Evolutionary conservation across 2,329 filamentous ascomycete species (phyloP), one percentile per base, ranked within the genome.

Genomic region (Alternaria tenuissima): DNA sequence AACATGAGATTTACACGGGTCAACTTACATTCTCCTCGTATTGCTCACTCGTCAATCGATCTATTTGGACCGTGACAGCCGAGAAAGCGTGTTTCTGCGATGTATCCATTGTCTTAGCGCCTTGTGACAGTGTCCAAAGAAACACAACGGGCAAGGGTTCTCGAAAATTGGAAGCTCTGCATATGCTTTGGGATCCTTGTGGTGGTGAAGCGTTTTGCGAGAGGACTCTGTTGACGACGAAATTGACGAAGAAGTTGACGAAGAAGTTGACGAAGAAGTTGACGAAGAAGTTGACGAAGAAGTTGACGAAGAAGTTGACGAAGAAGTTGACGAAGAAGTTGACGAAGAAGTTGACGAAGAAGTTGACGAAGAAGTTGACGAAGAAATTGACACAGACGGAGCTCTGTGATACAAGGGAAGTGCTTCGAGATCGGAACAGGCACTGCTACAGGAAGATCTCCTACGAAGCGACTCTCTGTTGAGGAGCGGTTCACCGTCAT

Each of bases 11-110:
- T 7, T 8, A 0, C 3, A 5, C 9, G 8, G 24, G 24, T 3
- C 11, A 12, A 42, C 62, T 65, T 62, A 76, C 73, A 76, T 98
- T 93, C 75, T 96, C 92, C 62, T 96, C 91, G 79, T 92, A 96
- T 63, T 91, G 85, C 79, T 97, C 94, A 73, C 92, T 90, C 1
- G 94, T 98, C 70, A 98, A 86, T 61, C 90, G 90, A 79, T 98
- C 95, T 71, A 99, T 88, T 65, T 92, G 92, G 55, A 97, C 94
- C 36, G 94, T 97, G 64, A 99, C 90, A 42, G 95, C 93, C 75
- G 95, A 93, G 79, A 93, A 98, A 3, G 94, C 94, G 79, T 95
- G 95, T 52, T 70, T 76, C 76, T 78, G 65, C 63, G 63, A 52
- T 54, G 61, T 7, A 69, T 52, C 65, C 71, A 73, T 16, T 57